A percentile compares a stretch with the other conserved stretches of the same genome.
Conservation (phyloP, 371 early-diverging fungal genomes). For the Conidiobolus incongruus region DNA sequence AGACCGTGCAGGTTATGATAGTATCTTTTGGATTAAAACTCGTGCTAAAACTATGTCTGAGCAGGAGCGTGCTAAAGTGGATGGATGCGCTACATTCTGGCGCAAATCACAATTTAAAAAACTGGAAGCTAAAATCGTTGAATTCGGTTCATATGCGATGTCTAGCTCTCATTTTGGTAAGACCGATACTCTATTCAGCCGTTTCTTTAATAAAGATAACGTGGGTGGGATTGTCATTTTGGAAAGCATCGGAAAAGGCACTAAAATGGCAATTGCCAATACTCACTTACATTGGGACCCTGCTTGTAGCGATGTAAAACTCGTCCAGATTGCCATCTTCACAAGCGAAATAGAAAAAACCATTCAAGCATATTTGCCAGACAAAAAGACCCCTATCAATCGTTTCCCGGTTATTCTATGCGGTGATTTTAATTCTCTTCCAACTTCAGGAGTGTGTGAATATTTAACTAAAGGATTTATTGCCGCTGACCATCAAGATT, state of each 20-base stretch:
- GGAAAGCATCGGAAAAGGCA: slow-evolving; percentile 49
- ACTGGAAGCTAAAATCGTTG: slow-evolving; percentile 58
- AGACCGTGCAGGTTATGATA: slow-evolving; percentile 63
- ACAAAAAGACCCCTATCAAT: too few species aligned
- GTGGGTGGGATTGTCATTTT: slow-evolving; percentile 75
- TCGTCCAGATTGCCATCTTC: slow-evolving; percentile 90
- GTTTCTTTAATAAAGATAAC: slow-evolving; percentile 94
- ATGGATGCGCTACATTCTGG: slow-evolving; percentile 97
- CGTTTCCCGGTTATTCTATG: slow-evolving; percentile 47
- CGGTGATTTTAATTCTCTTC: slow-evolving; percentile 96
- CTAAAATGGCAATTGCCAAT: slow-evolving; percentile 67
- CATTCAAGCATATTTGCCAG: slow-evolving; percentile 16
- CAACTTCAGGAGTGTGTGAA: slow-evolving; percentile 82
- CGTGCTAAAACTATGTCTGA: slow-evolving; percentile 84
- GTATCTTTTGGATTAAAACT: slow-evolving; percentile 86
- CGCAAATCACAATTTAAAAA: slow-evolving; percentile 59
- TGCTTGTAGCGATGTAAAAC: slow-evolving; percentile 84
- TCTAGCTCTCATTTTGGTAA: too few species aligned
- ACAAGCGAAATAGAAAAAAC: slow-evolving; percentile 71
- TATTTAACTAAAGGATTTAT: slow-evolving; percentile 47
- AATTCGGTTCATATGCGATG: slow-evolving; percentile 87
- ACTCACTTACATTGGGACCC: slow-evolving; percentile 92
- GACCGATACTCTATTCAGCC: slow-evolving; percentile 68
- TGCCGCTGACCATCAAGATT: slow-evolving; percentile 60
- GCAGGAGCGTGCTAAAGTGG: slow-evolving; percentile 65